These are phyloP conservation scores for Citrullus mucosospermus DNA, from an alignment of 306 rosid species.

Conservation along the genomic window DNA sequence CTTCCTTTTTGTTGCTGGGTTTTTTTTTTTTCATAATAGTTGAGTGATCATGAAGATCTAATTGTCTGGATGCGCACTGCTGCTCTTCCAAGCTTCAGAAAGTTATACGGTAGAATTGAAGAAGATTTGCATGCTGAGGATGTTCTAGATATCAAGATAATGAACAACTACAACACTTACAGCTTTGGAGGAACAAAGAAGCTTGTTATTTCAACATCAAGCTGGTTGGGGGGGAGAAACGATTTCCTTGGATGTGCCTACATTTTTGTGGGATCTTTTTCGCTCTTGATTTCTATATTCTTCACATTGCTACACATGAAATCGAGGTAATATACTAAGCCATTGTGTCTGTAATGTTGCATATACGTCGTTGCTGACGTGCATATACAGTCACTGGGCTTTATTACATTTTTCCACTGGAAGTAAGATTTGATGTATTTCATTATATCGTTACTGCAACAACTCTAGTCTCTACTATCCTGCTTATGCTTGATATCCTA, in stretches of 20 bases:
- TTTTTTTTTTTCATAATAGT: constrained; percentile 27
- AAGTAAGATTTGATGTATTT: not conserved
- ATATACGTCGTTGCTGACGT: not conserved
- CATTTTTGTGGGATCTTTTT: constrained; percentile 54
- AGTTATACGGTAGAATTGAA: constrained; percentile 86
- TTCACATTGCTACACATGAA: constrained; percentile 78
- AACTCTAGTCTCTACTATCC: not conserved
- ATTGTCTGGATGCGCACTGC: constrained; percentile 98
- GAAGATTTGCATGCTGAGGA: constrained; percentile 80
- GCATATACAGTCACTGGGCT: not conserved
- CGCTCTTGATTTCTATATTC: constrained; percentile 48
- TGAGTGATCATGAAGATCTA: constrained; percentile 93
- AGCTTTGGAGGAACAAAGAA: constrained; percentile 89
- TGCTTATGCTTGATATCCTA: not conserved
- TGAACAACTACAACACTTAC: constrained; percentile 78
- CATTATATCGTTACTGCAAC: not conserved
- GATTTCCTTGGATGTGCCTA: constrained; percentile 82
- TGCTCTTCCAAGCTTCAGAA: constrained; percentile 89
- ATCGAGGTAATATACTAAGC: constrained; percentile 35
- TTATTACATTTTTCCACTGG: not conserved
- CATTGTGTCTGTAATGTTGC: not conserved
- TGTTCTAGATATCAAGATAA: constrained; percentile 49
- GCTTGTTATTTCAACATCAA: constrained; percentile 76
- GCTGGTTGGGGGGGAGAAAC: constrained; percentile 91
- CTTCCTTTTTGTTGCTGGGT: constrained; percentile 14